Base-by-base conservation (phyloP, 129 eudicot genomes). In the Ambrosia trifida region DNA sequence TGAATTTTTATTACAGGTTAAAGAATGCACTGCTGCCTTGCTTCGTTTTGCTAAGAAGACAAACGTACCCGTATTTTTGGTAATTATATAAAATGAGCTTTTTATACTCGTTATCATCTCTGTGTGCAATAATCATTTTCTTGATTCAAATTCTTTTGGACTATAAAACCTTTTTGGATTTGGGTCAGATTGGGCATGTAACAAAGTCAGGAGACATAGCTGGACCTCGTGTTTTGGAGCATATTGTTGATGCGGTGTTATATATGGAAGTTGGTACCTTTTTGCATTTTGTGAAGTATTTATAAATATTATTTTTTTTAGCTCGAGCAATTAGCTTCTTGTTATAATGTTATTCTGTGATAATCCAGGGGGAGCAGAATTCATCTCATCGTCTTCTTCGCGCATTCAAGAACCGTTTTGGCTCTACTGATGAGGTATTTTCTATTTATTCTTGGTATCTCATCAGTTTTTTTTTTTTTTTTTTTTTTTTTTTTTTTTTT, bases 171-270 rank as follows among this genome's bases (percentile, higher is more conserved):
- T 12, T 75, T 47, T 64, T 45, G 40, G 18, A 60, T 72, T 52
- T 52, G 54, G 80, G 67, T 76, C 88, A 90, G 99, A 86, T 83
- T 53, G 99, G 99, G 32, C 99, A 94, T 59, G 96, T 94, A 83
- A 94, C 84, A 13, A 94, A 94, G 79, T 74, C 90, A 64, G 99
- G 99, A 80, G 99, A 94, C 14, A 89, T 94, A 73, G 99, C 99
- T 46, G 99, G 99, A 69, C 99, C 99, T 69, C 99, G 96, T 68
- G 86, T 84, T 41, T 76, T 94, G 87, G 99, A 94, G 87, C 99
- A 94, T 80, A 90, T 90, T 7, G 99, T 94, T 68, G 99, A 94
- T 75, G 97, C 78, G 19, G 99, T 94, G 68, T 59, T 94, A 78
- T 87, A 94, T 72, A 79, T 94, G 91, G 99, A 94, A 81, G 99